phyloP scores from a whole-genome alignment of 2,329 filamentous ascomycete species.

The Curvularia verruculosa region DNA sequence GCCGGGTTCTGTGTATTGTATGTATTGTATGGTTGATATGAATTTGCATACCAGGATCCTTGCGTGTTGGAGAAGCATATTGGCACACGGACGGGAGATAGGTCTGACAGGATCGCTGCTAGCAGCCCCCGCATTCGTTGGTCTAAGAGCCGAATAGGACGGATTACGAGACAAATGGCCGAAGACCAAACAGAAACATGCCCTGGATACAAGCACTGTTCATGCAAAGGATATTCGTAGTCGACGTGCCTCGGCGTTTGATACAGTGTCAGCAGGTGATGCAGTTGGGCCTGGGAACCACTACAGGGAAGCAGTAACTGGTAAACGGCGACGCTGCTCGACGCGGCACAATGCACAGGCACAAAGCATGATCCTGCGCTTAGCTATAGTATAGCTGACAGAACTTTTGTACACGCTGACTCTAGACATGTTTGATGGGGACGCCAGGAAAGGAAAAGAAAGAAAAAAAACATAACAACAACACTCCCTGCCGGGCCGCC shows the following conservation, averaged over 20 bases:
- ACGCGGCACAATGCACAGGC: neutral
- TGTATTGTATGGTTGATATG: neutral
- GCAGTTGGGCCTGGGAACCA: neutral
- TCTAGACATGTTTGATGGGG: constrained; percentile 22
- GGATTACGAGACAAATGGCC: constrained; percentile 9
- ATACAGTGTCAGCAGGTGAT: constrained; percentile 10
- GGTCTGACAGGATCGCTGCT: constrained; percentile 19
- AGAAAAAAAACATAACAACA: neutral
- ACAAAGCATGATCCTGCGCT: neutral
- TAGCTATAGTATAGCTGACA: constrained; percentile 26
- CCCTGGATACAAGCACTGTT: constrained; percentile 2
- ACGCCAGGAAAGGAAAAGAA: neutral
- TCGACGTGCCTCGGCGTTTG: neutral
- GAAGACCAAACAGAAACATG: constrained; percentile 7
- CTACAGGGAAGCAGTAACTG: neutral
- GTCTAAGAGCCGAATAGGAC: constrained; percentile 26
- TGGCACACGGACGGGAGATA: constrained; percentile 4
- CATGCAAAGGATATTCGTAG: neutral
- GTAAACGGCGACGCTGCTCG: neutral
- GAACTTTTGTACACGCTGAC: constrained; percentile 28
- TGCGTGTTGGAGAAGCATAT: constrained; percentile 10
- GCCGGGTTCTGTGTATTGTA: neutral
- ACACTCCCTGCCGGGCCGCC: neutral
- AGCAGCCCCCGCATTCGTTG: constrained; percentile 22
- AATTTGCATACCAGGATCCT: constrained; percentile 5